Conservation (phyloP, 306 rosid species). For the Lathyrus aphaca region DNA sequence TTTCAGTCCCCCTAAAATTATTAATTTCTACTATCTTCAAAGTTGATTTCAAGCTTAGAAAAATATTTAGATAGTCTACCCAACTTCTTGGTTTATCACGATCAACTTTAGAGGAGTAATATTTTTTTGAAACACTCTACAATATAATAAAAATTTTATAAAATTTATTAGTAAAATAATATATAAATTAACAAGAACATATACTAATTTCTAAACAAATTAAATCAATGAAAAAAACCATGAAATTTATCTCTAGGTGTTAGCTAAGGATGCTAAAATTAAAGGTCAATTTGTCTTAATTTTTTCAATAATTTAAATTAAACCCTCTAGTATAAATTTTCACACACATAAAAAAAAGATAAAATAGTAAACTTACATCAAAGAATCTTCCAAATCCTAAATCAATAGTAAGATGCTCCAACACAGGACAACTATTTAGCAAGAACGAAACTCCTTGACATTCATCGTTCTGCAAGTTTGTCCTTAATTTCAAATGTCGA, state of each 20-base stretch:
- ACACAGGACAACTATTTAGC: conserved; percentile 38
- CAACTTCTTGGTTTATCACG: background rate
- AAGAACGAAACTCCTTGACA: conserved; percentile 43
- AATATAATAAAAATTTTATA: background rate
- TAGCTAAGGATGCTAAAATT: too few species aligned
- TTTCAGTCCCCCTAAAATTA: background rate
- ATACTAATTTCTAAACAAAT: background rate
- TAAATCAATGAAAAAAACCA: background rate
- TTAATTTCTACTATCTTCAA: conserved; percentile 37
- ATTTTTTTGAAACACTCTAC: conserved; percentile 1
- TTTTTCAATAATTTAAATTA: background rate
- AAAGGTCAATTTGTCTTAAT: too few species aligned
- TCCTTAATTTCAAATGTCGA: conserved; percentile 43
- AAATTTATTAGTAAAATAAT: background rate
- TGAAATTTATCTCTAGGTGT: too few species aligned
- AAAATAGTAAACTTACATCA: conserved; percentile 29
- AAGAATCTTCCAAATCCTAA: conserved; percentile 14
- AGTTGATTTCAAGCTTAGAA: conserved; percentile 8
- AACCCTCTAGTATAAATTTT: background rate
- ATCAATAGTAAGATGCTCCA: conserved; percentile 43
- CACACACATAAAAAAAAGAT: background rate
- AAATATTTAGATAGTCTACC: too few species aligned
- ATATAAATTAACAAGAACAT: background rate
- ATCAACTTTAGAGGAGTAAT: background rate
- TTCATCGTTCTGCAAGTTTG: conserved; percentile 39